Evolutionary conservation across 768 basidiomycete genomes (phyloP), one percentile per base, ranked within the genome.

Genomic region (Neoboletus subvelutipes): DNA sequence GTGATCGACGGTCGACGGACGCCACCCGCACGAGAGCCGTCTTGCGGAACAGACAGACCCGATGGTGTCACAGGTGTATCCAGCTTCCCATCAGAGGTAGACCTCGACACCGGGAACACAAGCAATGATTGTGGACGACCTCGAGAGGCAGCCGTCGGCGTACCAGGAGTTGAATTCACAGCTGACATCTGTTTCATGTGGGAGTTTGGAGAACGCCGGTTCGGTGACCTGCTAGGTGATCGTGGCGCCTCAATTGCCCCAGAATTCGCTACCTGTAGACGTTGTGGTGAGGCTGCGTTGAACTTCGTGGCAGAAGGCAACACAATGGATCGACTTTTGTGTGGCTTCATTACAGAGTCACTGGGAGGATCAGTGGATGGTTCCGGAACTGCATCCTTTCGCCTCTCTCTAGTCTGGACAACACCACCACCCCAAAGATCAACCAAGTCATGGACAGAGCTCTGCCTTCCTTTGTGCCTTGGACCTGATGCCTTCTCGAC

Each of bases 61-160:
- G 75, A 67, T 49, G 74, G 73, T 34, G 71, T 68, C 55, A 29
- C 63, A 62, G 68, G 64, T 20, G 67, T 51, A 43, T 75, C 66
- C 15, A 73, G 56, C 42, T 70, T 75, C 37, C 81, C 80, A 9
- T 74, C 69, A 17, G 81, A 76, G 13, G 60, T 66, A 61, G 77
- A 71, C 51, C 72, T 73, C 17, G 75, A 67, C 28, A 73, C 62
- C 3, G 88, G 86, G 63, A 88, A 85, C 29, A 88, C 70, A 67
- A 91, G 79, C 82, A 92, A 83, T n/a, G 92, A 93, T 58, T 92
- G 88, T 22, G 91, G 91, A 6, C 92, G 84, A 36, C 81, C 77
- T 37, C 85, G 82, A 39, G 77, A 67, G 13, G 76, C 56, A 29
- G 77, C 60, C n/a, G 74, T 55, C 49, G 70, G 59, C 24, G 57